Conservation (phyloP, 2,329 filamentous ascomycete species). For the Fusarium pseudograminearum region DNA sequence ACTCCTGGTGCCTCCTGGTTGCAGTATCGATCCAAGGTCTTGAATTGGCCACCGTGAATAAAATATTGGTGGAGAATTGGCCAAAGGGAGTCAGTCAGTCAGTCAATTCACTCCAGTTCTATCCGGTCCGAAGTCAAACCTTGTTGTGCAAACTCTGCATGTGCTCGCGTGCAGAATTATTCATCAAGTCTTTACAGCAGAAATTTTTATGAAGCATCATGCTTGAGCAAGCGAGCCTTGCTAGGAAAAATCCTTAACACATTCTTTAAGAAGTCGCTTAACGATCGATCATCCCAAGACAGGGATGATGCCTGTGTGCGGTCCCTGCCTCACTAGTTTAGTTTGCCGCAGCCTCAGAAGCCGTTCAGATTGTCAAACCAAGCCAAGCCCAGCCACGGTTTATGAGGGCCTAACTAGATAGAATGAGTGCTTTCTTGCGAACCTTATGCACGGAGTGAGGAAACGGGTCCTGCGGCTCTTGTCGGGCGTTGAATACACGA, state of each 20-base stretch:
- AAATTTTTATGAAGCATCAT: slow-evolving; percentile 4
- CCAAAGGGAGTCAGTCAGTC: slow-evolving; percentile 1
- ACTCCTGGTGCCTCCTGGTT: slow-evolving; percentile 19
- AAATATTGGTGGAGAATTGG: slow-evolving; percentile 20
- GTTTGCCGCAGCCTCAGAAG: slow-evolving; percentile 25
- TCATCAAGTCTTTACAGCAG: background rate
- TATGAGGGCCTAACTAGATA: background rate
- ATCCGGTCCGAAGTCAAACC: background rate
- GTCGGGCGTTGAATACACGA: slow-evolving; percentile 13
- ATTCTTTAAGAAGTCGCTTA: slow-evolving; percentile 7
- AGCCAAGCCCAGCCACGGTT: slow-evolving; percentile 14
- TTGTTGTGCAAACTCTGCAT: background rate
- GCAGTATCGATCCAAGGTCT: slow-evolving; percentile 10
- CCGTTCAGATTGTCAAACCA: slow-evolving; percentile 17
- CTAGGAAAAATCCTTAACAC: slow-evolving; percentile 18
- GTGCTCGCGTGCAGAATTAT: background rate
- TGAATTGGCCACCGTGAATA: slow-evolving; percentile 40
- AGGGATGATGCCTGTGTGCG: slow-evolving; percentile 30
- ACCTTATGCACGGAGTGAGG: background rate
- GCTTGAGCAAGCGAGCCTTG: background rate
- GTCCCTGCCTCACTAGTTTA: slow-evolving; percentile 12
- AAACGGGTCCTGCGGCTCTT: slow-evolving; percentile 20
- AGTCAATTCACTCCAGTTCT: background rate
- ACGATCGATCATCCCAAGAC: slow-evolving; percentile 18
- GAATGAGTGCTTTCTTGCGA: slow-evolving; percentile 6